Base-by-base conservation (phyloP, 345 rosid genomes). In the Arabidopsis suecica region DNA sequence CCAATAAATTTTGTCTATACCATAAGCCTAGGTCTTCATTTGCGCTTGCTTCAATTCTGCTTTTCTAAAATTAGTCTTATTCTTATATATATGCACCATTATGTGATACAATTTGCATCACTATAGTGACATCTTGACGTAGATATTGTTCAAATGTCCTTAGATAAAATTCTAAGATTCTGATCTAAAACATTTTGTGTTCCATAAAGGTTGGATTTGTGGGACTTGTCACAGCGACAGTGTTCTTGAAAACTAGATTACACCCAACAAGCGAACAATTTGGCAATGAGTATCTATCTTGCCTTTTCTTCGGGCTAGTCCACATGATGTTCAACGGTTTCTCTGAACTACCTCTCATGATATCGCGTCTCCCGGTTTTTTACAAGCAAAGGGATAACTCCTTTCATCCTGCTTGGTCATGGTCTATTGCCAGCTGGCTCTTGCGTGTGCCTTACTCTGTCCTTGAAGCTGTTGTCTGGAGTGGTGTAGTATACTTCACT, bases 331-430 rank as follows among this genome's bases (percentile, higher is more conserved):
- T 89, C 68, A 91, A 91, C 82, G 97, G 96, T 44, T 84, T 91
- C 69, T 82, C 97, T 49, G 98, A 93, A 71, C 79, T 93, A n/a
- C 81, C 97, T 12, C 86, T 93, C 56, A 72, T 87, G 89, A 91
- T 91, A 81, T 81, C 87, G 66, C 89, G 97, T 71, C 88, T 93
- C 54, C 98, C 96, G 1, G 93, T 93, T 1, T 91, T 93, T 41
- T 93, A 83, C 88, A 93, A 93, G 82, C 97, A 93, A 74, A 86
- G 96, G 36, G 97, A 91, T 71, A 93, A 91, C 85, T 80, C 77
- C 28, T 93, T 93, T 80, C 96, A 91, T 83, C 97, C 98, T 65
- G 92, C 96, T 71, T 91, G 97, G 97, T 84, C 92, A 1, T 91
- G 97, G 97, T 89, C 94, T 58, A 0, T 84, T 16, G 84, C 89